Percentiles rank a stretch among this genome's conserved stretches.
phyloP scores from a whole-genome alignment of 2,329 filamentous ascomycete species.

The Aschersonia sp. region DNA sequence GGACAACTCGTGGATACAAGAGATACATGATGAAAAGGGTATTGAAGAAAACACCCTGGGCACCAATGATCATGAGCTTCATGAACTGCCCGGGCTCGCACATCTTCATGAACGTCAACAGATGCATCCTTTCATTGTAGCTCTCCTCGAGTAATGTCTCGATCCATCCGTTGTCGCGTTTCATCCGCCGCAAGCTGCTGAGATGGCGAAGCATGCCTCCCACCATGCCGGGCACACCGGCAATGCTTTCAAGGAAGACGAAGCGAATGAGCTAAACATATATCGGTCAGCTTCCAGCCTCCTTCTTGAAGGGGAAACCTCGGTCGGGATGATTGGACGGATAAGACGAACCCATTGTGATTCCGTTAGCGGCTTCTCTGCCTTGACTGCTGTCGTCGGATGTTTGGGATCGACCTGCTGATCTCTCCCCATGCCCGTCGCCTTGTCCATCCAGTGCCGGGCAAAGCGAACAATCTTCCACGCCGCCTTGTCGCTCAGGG shows the following conservation, averaged over 20 bases:
- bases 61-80: conserved; percentile 79
- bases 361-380: conserved; percentile 55
- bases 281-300: not conserved
- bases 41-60: conserved; percentile 96
- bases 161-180: conserved; percentile 93
- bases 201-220: conserved; percentile 88
- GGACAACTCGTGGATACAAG: conserved; percentile 70
- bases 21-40: conserved; percentile 81
- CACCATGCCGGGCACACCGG: conserved; percentile 93
- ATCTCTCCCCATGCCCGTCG: conserved; percentile 57
- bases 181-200: conserved; percentile 68
- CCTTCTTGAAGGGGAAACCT: no score
- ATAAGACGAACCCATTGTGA: conserved; percentile 53
- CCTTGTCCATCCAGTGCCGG: conserved; percentile 67
- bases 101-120: conserved; percentile 86
- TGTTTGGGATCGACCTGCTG: conserved; percentile 49
- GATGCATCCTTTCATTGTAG: conserved; percentile 89
- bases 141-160: conserved; percentile 81
- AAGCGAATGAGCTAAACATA: conserved; percentile 51
- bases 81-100: conserved; percentile 65
- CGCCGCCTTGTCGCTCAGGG: conserved; percentile 63
- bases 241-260: conserved; percentile 87
- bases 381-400: conserved; percentile 37
- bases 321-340: no score
- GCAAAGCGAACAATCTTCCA: conserved; percentile 62